Conservation (phyloP, 768 basidiomycete genomes). For the Psilocybe sp. region DNA sequence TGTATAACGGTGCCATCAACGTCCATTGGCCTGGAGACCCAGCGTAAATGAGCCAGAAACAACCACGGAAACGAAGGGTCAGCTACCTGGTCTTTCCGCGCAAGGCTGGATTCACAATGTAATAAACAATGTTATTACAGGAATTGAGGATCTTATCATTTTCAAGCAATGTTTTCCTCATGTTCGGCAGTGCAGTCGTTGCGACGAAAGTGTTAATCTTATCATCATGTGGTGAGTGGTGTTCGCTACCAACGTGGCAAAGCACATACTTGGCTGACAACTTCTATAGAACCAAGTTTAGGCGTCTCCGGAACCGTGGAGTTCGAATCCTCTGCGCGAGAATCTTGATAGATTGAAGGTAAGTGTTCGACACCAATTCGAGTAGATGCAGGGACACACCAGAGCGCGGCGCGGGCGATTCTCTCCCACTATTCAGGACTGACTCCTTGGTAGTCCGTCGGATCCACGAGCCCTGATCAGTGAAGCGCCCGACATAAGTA, state of each 20-base stretch:
- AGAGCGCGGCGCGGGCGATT: slow-evolving; percentile 61
- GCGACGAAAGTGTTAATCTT: slow-evolving; percentile 77
- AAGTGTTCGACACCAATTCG: background rate
- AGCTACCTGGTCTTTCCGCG: slow-evolving; percentile 71
- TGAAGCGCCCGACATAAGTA: slow-evolving; percentile 66
- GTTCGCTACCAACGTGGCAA: background rate
- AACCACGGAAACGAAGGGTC: background rate
- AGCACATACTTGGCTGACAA: slow-evolving; percentile 43
- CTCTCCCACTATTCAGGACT: slow-evolving; percentile 60
- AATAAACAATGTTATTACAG: slow-evolving; percentile 82
- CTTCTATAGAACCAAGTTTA: slow-evolving; percentile 36
- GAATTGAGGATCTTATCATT: slow-evolving; percentile 77
- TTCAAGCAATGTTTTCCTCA: slow-evolving; percentile 80
- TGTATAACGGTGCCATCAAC: slow-evolving; percentile 64
- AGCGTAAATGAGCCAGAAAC: background rate
- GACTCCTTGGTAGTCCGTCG: slow-evolving; percentile 66
- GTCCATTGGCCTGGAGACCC: slow-evolving; percentile 63
- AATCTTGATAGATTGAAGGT: slow-evolving; percentile 24
- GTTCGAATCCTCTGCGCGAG: slow-evolving; percentile 50
- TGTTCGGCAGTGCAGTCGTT: slow-evolving; percentile 61
- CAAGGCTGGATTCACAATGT: slow-evolving; percentile 78
- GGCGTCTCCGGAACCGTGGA: slow-evolving; percentile 36
- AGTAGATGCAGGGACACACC: slow-evolving; percentile 32
- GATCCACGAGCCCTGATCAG: slow-evolving; percentile 79
- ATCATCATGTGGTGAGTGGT: slow-evolving; percentile 7